Base-by-base conservation (phyloP, 2,329 filamentous ascomycete species). In the Microdochium paspali region DNA sequence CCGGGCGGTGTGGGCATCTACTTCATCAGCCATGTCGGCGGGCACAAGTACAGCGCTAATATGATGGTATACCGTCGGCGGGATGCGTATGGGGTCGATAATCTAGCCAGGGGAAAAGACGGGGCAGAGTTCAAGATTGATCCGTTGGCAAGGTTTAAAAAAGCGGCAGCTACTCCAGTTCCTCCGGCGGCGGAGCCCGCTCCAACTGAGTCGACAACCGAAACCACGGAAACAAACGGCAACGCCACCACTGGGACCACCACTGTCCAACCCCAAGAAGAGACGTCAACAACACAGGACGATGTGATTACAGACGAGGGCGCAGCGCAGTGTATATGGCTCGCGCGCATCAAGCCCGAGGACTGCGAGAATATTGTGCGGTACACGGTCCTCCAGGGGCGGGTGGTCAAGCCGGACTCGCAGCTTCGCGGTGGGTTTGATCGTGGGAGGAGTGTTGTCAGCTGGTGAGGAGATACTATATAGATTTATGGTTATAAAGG, bases 21-120 rank as follows among this genome's bases (percentile, higher is more conserved):
- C 69, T 97, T 96, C 62, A 94, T 97, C 61, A 91, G 83, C 55
- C 93, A 98, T 61, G 90, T 96, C 2, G 93, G 93, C 24, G 93
- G 93, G 0, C 93, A 98, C 72, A 96, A 96, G 70, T 97, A 95
- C 68, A 83, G 84, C 44, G 93, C 93, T 24, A 98, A 98, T 59
- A 81, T 97, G 56, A 87, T 98, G 72, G 74, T 98, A 1, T 97
- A 98, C 65, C 79, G 93, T 10, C 76, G 77, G 47, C 72, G 70
- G 6, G 71, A 80, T 56, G 72, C 77, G 1, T 81, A 79, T 58
- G 77, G 76, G 0, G 56, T 77, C 39, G 77, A 80, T 48, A 47
- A 18, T 18, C 72, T 74, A 40, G 62, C 56, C 60, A 63, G 62
- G 54, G 67, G 57, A 62, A 45, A 54, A 64, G 25, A 57, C 50